Evolutionary conservation across 306 rosid genomes (phyloP).

Genomic region (Mimosa bimucronata): DNA sequence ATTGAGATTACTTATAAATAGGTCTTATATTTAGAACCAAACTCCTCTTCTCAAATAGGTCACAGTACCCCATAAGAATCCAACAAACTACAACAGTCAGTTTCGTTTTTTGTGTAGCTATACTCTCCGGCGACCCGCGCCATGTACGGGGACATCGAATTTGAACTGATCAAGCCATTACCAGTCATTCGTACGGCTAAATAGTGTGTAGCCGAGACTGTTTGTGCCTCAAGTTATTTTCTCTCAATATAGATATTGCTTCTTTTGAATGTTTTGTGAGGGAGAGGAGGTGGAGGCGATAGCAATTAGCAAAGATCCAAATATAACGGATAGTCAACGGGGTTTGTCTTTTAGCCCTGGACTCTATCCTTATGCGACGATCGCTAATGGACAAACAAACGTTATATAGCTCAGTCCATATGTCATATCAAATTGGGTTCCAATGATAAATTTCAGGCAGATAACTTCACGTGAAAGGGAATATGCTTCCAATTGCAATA

Average conservation of each 20-base stretch:
- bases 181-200: no score
- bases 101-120: not conserved
- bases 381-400: not conserved
- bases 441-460: conserved; percentile 2
- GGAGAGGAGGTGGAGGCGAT: not conserved
- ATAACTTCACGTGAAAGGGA: conserved; percentile 11
- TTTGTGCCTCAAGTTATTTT: not conserved
- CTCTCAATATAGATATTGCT: not conserved
- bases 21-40: no score
- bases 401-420: conserved; percentile 12
- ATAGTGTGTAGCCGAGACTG: not conserved
- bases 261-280: not conserved
- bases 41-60: no score
- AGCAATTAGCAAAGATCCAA: conserved; percentile 29
- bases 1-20: no score
- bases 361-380: not conserved
- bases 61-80: no score
- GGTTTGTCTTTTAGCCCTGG: not conserved
- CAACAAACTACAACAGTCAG: not conserved
- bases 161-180: not conserved
- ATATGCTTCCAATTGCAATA: not conserved
- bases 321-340: conserved; percentile 12
- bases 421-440: not conserved
- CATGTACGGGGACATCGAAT: not conserved
- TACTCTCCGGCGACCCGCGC: not conserved